Conservation (phyloP, 805 yeast genomes). For the Candida berthetii region DNA sequence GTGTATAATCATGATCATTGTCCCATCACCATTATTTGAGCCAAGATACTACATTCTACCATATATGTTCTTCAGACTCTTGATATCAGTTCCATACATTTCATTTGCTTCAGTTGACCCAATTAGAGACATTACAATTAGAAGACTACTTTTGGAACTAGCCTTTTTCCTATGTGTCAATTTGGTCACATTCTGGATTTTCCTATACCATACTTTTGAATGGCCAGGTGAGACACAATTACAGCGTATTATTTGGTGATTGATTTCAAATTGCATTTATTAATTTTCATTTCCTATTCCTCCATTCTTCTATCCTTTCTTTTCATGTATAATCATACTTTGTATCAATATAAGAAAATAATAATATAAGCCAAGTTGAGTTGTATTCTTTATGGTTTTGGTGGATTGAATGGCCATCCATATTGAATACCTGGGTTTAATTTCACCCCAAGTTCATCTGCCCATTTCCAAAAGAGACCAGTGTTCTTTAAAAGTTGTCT, state of each 20-base stretch:
- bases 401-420: slow-evolving; percentile 24
- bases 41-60: slow-evolving; percentile 91
- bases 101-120: slow-evolving; percentile 16
- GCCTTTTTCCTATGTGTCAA: slow-evolving; percentile 58
- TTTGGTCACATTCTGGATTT: slow-evolving; percentile 43
- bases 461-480: slow-evolving; percentile 43
- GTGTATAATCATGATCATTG: slow-evolving; percentile 54
- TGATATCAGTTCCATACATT: slow-evolving; percentile 34
- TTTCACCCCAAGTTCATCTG: slow-evolving; percentile 39
- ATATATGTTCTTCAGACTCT: slow-evolving; percentile 64
- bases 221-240: slow-evolving; percentile 58
- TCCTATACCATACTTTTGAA: slow-evolving; percentile 52
- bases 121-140: slow-evolving; percentile 14
- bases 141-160: slow-evolving; percentile 46
- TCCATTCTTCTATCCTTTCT: too few relatives aligned
- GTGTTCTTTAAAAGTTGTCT: slow-evolving; percentile 41
- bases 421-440: slow-evolving; percentile 30
- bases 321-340: too few relatives aligned
- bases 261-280: too few relatives aligned
- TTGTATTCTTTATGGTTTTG: too few relatives aligned
- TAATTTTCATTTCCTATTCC: too few relatives aligned
- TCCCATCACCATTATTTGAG: slow-evolving; percentile 91
- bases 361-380: too few relatives aligned
- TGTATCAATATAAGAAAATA: too few relatives aligned
- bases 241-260: slow-evolving; percentile 91